Percentiles rank a stretch among this genome's conserved stretches.
These are phyloP conservation scores for Ophiostoma triangulosporum DNA, from an alignment of 2,329 filamentous ascomycete genomes.

Conservation along the genomic window DNA sequence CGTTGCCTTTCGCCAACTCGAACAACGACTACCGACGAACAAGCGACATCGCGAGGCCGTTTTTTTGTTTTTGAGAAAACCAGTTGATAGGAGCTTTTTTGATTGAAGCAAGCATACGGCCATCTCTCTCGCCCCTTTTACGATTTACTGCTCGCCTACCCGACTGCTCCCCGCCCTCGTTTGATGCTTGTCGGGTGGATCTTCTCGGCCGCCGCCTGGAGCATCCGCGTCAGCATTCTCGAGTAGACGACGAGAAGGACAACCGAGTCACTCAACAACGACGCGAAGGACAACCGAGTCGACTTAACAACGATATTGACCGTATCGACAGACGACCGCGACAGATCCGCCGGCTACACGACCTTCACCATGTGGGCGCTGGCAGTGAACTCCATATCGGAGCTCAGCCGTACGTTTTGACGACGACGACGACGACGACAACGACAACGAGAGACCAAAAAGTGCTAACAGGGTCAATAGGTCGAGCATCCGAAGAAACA, in stretches of 20 bases:
- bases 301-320: background rate
- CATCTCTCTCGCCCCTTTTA: background rate
- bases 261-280: background rate
- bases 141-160: background rate
- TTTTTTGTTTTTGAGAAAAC: no score
- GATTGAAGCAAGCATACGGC: background rate
- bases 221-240: slow-evolving; percentile 5
- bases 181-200: slow-evolving; percentile 3
- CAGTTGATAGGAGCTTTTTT: no score
- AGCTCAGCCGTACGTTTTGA: slow-evolving; percentile 1
- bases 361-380: slow-evolving; percentile 1
- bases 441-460: background rate
- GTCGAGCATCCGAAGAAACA: slow-evolving; percentile 31
- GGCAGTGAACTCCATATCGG: background rate
- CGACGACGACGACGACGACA: background rate
- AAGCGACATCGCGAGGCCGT: background rate
- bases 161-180: background rate
- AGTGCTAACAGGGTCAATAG: slow-evolving; percentile 17
- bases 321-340: background rate
- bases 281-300: background rate
- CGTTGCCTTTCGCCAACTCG: background rate
- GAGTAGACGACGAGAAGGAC: background rate
- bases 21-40: background rate
- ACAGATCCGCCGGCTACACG: background rate
- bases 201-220: slow-evolving; percentile 6